Percentiles rank a stretch among this genome's conserved stretches.
phyloP scores from a whole-genome alignment of 495 filamentous ascomycete genomes.

The Trichoderma asperelloides region DNA sequence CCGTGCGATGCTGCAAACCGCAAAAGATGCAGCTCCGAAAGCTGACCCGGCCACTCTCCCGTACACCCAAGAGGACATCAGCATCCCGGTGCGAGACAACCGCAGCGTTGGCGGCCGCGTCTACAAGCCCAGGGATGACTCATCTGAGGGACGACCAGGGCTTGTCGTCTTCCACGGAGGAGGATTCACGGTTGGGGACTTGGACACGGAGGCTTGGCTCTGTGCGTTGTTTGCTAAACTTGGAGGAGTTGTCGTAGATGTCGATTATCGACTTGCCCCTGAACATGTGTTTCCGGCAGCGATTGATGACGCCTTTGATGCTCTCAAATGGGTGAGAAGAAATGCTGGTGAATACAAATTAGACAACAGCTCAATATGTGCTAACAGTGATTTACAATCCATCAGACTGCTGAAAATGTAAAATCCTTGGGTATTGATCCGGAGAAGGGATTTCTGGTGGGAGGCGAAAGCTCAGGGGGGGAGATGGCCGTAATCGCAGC shows the following conservation, averaged over 20 bases:
- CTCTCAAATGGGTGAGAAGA: constrained; percentile 33
- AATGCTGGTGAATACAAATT: neutral
- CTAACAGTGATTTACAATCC: neutral
- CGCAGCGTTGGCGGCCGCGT: constrained; percentile 23
- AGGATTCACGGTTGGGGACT: constrained; percentile 30
- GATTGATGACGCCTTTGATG: constrained; percentile 41
- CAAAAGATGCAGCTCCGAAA: neutral
- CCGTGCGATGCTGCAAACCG: constrained; percentile 2
- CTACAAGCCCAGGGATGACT: constrained; percentile 18
- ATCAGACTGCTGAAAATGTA: constrained; percentile 25
- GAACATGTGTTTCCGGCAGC: constrained; percentile 36
- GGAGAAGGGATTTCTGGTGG: constrained; percentile 36
- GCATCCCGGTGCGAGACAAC: constrained; percentile 31
- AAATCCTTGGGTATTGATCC: constrained; percentile 25
- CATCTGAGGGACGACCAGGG: constrained; percentile 23
- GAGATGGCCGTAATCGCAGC: constrained; percentile 32
- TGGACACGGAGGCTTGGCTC: constrained; percentile 21
- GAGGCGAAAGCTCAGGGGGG: constrained; percentile 39
- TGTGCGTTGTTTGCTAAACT: constrained; percentile 22
- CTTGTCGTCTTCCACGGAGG: constrained; percentile 36
- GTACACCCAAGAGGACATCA: constrained; percentile 15
- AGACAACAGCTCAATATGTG: neutral
- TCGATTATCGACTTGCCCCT: constrained; percentile 38
- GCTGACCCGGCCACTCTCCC: neutral
- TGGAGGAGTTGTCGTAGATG: constrained; percentile 27